Conservation (phyloP, 2,329 filamentous ascomycete species). For the Phyllosticta citriasiana region DNA sequence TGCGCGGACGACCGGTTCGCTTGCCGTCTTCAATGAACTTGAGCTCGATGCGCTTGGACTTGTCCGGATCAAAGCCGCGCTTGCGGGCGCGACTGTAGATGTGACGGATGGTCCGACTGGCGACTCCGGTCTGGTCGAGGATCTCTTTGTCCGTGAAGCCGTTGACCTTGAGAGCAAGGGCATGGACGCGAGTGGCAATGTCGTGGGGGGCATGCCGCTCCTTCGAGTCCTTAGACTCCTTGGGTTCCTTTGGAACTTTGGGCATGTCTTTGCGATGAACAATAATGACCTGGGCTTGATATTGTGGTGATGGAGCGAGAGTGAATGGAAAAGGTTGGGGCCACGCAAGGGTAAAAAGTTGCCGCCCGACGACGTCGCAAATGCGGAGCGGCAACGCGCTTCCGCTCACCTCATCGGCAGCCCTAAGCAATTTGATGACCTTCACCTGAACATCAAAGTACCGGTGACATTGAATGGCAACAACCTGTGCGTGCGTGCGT, state of each 20-base stretch:
- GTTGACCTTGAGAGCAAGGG: constrained; percentile 11
- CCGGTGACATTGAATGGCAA: too few species aligned
- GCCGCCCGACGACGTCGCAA: neutral
- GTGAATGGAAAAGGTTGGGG: neutral
- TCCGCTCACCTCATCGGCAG: neutral
- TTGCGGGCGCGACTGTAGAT: constrained; percentile 10
- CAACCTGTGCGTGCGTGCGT: too few species aligned
- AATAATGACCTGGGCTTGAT: constrained; percentile 2
- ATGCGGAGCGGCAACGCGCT: neutral
- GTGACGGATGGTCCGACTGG: constrained; percentile 9
- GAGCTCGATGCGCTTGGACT: constrained; percentile 8
- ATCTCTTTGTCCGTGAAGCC: constrained; percentile 26
- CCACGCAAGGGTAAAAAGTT: constrained; percentile 1
- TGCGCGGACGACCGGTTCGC: constrained; percentile 9
- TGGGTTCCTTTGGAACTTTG: constrained; percentile 6
- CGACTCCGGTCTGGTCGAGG: constrained; percentile 10
- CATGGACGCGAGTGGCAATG: constrained; percentile 11
- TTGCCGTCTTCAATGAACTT: constrained; percentile 9
- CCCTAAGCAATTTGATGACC: neutral
- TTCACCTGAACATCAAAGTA: too few species aligned
- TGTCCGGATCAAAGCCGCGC: constrained; percentile 9
- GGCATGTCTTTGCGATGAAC: neutral
- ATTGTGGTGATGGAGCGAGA: neutral
- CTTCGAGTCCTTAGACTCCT: constrained; percentile 5
- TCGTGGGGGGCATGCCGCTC: constrained; percentile 9